Evolutionary conservation across 169 alveolate genomes (phyloP), one percentile per base, ranked within the genome.

Genomic region (Cryptosporidium xiaoi): DNA sequence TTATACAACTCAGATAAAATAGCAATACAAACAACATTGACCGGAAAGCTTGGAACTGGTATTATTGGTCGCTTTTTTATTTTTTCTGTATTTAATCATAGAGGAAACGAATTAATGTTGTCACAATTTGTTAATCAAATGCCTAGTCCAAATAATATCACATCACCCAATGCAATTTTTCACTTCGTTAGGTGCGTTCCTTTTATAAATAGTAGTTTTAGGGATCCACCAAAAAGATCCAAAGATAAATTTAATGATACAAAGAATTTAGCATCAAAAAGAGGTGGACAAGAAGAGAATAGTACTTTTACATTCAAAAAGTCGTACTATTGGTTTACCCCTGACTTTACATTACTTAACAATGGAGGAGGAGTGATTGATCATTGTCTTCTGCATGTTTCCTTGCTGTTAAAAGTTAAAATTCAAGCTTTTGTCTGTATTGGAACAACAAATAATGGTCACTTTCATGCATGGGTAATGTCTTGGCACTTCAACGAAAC

Each of bases 301-400:
- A 44, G 15, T 13, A 34, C 60, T 27, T 77, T 46, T 62, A 55
- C 87, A 51, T 34, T 77, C 15, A 56, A 27, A 15, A 77, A 77
- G 51, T 18, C 62, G 33, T 36, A 29, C 40, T 77, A 77, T 77
- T 77, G 87, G 87, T 77, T 77, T 27, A 94, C 96, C 2, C 93
- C 95, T 18, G 95, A 93, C 56, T 94, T 94, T 83, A 85, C 93
- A 29, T 33, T 94, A 67, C 90, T 93, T 55, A 69, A 91, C 66
- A 93, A 93, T 89, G 93, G 94, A 4, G 96, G 96, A 1, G 90
- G 91, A 51, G 93, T 93, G 15, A 64, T 94, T 62, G 96, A 94
- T 82, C 96, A 94, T 68, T 91, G 95, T 65, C 65, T 94, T 29
- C 64, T 94, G 36, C 90, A 90, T 65, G 91, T 85, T 67, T 90